These are phyloP conservation scores for Calvatia gigantea DNA, from an alignment of 768 basidiomycete species.

Conservation along the genomic window DNA sequence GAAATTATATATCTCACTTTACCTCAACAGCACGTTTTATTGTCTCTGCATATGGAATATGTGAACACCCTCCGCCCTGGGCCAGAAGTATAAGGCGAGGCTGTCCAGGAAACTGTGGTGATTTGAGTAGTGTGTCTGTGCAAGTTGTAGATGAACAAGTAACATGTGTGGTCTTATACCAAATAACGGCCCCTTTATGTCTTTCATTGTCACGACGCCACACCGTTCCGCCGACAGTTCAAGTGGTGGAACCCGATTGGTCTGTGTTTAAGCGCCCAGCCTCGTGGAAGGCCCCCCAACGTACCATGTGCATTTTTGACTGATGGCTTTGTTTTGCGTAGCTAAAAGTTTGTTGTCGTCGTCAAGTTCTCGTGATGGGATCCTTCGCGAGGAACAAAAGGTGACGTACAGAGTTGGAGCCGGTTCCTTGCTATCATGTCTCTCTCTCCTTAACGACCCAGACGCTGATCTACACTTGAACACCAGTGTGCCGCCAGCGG, in stretches of 20 bases:
- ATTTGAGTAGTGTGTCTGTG: background rate
- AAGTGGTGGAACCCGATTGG: conserved; percentile 7
- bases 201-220: conserved; percentile 12
- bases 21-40: conserved; percentile 8
- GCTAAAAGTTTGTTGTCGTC: background rate
- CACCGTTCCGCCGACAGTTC: conserved; percentile 4
- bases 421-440: background rate
- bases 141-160: background rate
- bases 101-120: background rate
- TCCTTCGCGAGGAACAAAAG: background rate
- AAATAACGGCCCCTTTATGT: conserved; percentile 10
- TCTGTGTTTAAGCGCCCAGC: background rate
- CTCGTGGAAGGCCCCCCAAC: conserved; percentile 1
- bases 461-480: too few species aligned
- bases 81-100: background rate
- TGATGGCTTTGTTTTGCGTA: background rate
- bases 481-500: too few species aligned
- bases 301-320: background rate
- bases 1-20: conserved; percentile 5
- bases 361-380: background rate
- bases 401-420: background rate
- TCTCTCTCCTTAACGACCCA: background rate
- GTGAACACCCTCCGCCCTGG: background rate
- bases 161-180: conserved; percentile 8
- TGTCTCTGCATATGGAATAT: background rate